These are phyloP conservation scores for Oryza meridionalis DNA, from an alignment of 176 grass and related monocot species.

Conservation along the genomic window DNA sequence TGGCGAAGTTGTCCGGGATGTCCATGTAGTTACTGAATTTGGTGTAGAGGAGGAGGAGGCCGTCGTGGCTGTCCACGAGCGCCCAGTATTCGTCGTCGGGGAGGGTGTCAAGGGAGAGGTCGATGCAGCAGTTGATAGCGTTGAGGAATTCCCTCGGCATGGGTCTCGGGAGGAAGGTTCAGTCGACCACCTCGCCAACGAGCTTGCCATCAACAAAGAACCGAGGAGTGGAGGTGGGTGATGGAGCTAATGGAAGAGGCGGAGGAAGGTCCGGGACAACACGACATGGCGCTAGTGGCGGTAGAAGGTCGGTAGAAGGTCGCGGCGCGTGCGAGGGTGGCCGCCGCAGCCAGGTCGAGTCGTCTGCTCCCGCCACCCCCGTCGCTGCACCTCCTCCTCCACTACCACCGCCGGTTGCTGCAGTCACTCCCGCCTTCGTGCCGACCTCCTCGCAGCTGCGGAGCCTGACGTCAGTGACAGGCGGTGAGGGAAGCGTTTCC, in stretches of 20 bases:
- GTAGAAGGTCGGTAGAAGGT: neutral
- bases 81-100: conserved; percentile 7
- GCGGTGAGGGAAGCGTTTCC: too few relatives aligned
- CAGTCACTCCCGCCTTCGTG: too few relatives aligned
- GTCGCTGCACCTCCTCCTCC: too few relatives aligned
- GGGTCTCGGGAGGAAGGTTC: neutral
- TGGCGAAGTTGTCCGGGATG: conserved; percentile 7
- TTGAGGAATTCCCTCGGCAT: neutral
- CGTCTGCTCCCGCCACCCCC: too few relatives aligned
- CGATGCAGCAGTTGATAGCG: neutral
- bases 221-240: conserved; percentile 5
- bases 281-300: neutral
- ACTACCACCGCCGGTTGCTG: too few relatives aligned
- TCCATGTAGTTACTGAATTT: neutral
- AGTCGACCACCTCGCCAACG: conserved; percentile 5
- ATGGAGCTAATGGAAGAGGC: conserved; percentile 5
- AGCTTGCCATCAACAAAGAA: neutral
- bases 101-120: neutral
- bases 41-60: conserved; percentile 10
- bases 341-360: neutral
- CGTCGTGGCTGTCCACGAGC: conserved; percentile 14
- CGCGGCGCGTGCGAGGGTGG: neutral
- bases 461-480: too few relatives aligned
- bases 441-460: too few relatives aligned
- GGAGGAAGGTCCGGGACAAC: neutral